Conservation (phyloP, 805 yeast species). For the Blastobotrys parvus region DNA sequence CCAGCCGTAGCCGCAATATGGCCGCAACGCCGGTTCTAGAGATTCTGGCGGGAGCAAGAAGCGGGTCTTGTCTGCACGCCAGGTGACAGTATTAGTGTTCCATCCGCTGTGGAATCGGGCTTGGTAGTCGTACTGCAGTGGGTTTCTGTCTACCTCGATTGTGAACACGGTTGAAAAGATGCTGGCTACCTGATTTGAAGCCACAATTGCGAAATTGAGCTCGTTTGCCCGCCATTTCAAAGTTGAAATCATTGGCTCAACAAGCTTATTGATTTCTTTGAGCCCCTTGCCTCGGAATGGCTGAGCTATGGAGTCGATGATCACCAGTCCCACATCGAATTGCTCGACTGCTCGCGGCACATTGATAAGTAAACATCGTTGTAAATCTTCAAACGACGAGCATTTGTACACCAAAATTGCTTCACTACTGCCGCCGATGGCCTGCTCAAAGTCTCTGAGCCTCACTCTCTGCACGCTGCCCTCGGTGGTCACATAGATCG, state of each 20-base stretch:
- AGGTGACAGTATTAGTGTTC: conserved; percentile 23
- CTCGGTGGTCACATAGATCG: conserved; percentile 78
- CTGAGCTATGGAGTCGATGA: conserved; percentile 70
- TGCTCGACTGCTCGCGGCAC: conserved; percentile 48
- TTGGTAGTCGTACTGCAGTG: conserved; percentile 51
- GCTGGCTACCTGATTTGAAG: conserved; percentile 77
- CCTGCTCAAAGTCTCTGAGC: conserved; percentile 24
- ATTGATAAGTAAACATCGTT: conserved; percentile 61
- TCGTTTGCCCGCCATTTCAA: conserved; percentile 41
- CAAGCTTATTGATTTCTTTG: background rate
- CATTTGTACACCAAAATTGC: conserved; percentile 49
- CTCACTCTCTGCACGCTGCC: conserved; percentile 60
- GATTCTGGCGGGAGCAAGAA: background rate
- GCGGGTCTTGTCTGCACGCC: background rate
- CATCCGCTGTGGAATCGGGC: conserved; percentile 70
- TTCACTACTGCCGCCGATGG: conserved; percentile 25
- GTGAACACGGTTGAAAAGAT: conserved; percentile 28
- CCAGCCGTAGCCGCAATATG: conserved; percentile 37
- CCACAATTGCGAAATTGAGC: conserved; percentile 50
- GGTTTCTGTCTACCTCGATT: conserved; percentile 26
- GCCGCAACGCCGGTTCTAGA: background rate
- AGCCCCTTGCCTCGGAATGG: conserved; percentile 45
- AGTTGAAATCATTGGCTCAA: conserved; percentile 23
- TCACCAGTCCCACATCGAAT: conserved; percentile 43
- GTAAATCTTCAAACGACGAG: conserved; percentile 62